phyloP scores from a whole-genome alignment of 2,329 filamentous ascomycete genomes.

The Hortaea werneckii region DNA sequence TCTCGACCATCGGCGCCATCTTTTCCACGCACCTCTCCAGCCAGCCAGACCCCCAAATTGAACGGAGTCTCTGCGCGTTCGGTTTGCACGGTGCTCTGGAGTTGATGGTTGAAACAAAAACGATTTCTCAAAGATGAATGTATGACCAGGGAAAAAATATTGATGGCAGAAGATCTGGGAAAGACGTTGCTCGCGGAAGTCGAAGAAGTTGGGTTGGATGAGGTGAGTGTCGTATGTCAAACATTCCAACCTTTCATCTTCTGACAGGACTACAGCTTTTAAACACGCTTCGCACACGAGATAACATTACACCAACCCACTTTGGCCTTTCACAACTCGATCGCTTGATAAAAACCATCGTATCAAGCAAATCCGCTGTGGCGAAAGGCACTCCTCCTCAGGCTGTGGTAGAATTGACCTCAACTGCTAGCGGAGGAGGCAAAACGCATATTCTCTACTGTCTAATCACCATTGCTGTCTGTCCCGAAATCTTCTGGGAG shows the following conservation, averaged over 20 bases:
- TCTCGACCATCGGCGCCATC: constrained; percentile 48
- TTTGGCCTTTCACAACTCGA: constrained; percentile 42
- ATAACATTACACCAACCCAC: constrained; percentile 7
- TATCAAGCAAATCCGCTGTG: constrained; percentile 1
- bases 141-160: background rate
- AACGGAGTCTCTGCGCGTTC: no score
- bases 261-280: constrained; percentile 27
- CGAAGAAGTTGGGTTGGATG: constrained; percentile 38
- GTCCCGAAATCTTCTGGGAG: constrained; percentile 38
- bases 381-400: no score
- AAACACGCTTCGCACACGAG: constrained; percentile 25
- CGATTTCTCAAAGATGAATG: background rate
- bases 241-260: background rate
- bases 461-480: constrained; percentile 40
- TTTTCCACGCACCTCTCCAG: background rate
- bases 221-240: constrained; percentile 31
- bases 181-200: constrained; percentile 43
- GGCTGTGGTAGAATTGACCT: constrained; percentile 45
- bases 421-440: constrained; percentile 40
- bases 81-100: background rate
- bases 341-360: constrained; percentile 18
- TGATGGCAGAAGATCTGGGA: constrained; percentile 39
- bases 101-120: background rate
- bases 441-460: constrained; percentile 52
- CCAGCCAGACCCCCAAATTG: no score